Evolutionary conservation across 306 rosid genomes (phyloP), one percentile per base, ranked within the genome.

Genomic region (Fragaria nilgerrensis): DNA sequence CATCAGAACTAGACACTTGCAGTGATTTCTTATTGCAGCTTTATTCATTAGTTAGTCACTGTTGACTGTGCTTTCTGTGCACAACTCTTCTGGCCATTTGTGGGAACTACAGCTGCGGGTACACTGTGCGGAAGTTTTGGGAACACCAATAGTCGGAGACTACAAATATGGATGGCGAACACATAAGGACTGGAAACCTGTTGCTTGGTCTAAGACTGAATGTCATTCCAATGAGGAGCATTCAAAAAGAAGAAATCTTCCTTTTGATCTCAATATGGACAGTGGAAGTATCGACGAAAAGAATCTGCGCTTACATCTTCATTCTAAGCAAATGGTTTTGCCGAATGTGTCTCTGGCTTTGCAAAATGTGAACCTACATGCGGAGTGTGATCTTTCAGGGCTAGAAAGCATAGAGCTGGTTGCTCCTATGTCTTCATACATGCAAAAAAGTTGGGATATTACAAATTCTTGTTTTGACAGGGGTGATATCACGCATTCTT

Each of bases 101-200:
- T 47, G 47, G 61, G 75, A 29, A 67, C 75, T 52, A 70, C 92
- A 92, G 97, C 96, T 92, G 75, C 97, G 98, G 12, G 96, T 90
- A 44, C 98, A 95, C 83, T 95, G 98, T 85, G 96, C 97, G 3
- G 96, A 92, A 87, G 91, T 88, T 82, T 77, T 95, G 79, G 93
- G 97, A 76, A 90, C 98, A 50, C 97, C 97, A 2, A 95, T 95
- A 62, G 96, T 95, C 67, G 98, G 98, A 80, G 97, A 95, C 87
- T 88, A 90, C 83, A 95, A 89, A 85, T 90, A 95, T 81, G 98
- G 98, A 64, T 86, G 97, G 97, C 96, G 91, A 81, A 88, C 87
- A 70, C 97, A 90, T 74, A 92, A 74, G 85, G 88, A 87, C 65
- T 88, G 84, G 92, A 85, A 84, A 41, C 90, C 80, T 73, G 79